Conservation (phyloP, 139 green algal species). For the Chlorella sorokiniana region DNA sequence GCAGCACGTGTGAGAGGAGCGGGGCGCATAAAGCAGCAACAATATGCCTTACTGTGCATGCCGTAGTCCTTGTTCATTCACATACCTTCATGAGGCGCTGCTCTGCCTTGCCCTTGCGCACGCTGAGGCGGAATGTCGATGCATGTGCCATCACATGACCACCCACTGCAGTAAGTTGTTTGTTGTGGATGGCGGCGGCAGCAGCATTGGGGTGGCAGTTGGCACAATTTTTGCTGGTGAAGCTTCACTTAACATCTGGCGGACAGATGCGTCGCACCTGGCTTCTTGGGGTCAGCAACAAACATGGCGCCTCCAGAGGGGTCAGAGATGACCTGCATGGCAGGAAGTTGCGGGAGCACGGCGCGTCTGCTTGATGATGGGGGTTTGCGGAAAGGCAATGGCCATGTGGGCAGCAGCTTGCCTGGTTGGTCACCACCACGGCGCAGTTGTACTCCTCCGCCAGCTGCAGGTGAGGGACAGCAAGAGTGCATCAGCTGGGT, state of each 20-base stretch:
- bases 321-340: slow-evolving; percentile 68
- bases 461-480: slow-evolving; percentile 57
- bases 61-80: slow-evolving; percentile 48
- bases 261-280: neutral
- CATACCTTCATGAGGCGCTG: slow-evolving; percentile 86
- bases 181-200: neutral
- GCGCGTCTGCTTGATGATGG: no score
- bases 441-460: slow-evolving; percentile 91
- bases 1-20: neutral
- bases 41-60: neutral
- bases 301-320: slow-evolving; percentile 80
- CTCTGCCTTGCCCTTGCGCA: slow-evolving; percentile 90
- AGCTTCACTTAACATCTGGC: neutral
- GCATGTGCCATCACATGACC: slow-evolving; percentile 87
- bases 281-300: slow-evolving; percentile 66
- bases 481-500: neutral
- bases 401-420: slow-evolving; percentile 7
- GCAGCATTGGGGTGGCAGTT: neutral
- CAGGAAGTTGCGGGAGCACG: no score
- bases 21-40: neutral
- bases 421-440: slow-evolving; percentile 92
- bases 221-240: neutral
- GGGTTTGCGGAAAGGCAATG: neutral
- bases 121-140: slow-evolving; percentile 63
- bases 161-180: slow-evolving; percentile 10